These are phyloP conservation scores for Ogataea allantospora DNA, from an alignment of 805 yeast species.

Conservation along the genomic window DNA sequence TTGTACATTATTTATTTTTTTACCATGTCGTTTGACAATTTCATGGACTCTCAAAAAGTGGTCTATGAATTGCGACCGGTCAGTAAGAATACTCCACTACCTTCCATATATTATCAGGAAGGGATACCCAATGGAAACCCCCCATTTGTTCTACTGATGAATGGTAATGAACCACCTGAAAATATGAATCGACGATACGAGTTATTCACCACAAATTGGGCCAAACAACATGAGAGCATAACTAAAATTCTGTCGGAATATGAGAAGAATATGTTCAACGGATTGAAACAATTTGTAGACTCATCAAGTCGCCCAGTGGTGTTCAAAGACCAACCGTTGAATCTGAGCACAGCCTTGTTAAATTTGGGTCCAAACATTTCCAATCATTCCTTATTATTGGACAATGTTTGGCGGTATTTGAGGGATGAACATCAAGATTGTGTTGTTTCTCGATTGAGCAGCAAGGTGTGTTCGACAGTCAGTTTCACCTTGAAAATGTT, in stretches of 20 bases:
- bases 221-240: constrained; percentile 31
- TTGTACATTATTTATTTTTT: not conserved
- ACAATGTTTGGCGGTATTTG: constrained; percentile 26
- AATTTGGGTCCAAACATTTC: constrained; percentile 44
- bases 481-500: constrained; percentile 36
- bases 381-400: constrained; percentile 37
- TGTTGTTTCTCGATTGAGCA: constrained; percentile 33
- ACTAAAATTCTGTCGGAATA: constrained; percentile 31
- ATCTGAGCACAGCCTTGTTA: constrained; percentile 38
- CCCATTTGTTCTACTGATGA: constrained; percentile 43
- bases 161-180: constrained; percentile 42
- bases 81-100: not conserved
- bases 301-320: constrained; percentile 8
- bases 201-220: constrained; percentile 41
- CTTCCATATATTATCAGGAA: constrained; percentile 17
- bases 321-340: constrained; percentile 11
- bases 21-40: constrained; percentile 22
- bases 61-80: constrained; percentile 27
- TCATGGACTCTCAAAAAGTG: constrained; percentile 33
- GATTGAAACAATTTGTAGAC: constrained; percentile 28
- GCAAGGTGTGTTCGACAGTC: constrained; percentile 39
- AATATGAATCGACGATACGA: constrained; percentile 41
- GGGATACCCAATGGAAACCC: constrained; percentile 23
- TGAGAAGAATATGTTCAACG: constrained; percentile 36
- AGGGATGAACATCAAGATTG: constrained; percentile 10